Evolutionary conservation across 352 stramenopile genomes (phyloP), one percentile per base, ranked within the genome.

Genomic region (Pythium pectinolyticum): DNA sequence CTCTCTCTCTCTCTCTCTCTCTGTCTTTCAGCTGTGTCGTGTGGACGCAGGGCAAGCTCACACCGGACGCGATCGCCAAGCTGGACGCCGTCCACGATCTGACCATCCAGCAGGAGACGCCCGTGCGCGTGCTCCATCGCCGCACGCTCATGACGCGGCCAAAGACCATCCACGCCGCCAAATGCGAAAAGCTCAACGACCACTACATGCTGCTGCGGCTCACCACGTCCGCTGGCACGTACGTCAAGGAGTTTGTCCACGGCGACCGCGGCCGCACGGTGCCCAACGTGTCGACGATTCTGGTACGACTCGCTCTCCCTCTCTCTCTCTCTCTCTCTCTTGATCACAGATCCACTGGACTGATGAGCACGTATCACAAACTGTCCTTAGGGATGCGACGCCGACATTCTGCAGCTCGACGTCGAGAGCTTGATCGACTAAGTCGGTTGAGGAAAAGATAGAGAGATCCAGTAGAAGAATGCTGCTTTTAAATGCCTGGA

Each of bases 231-330:
- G 97, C 95, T 5, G 94, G 94, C 45, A 99, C 97, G 10, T 99
- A 99, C 71, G 97, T 99, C 43, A 99, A 99, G 72, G 98, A 99
- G 79, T 99, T 99, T 74, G 95, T 99, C 24, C 97, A 99, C 73
- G 96, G 97, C 19, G 98, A 99, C 81, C 92, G 98, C 34, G 96
- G 97, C 11, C 87, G 98, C 48, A 99, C 97, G n/a, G 63, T 88
- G 61, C 98, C 98, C 14, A 99, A 95, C 69, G 80, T 99, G 11
- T 80, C 86, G 7, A 82, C 84, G 12, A 85, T 98, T 61, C 71
- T 98, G 48, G 87, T 88, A 80, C 10, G 73, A 66, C 20, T 5
- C 17, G 5, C 17, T 48, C 11, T 24, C 8, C 17, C 8, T 45
- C 4, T 10, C 11, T 24, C n/a, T n/a, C n/a, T n/a, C n/a, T n/a